Evolutionary conservation across 2,329 filamentous ascomycete species (phyloP).

Genomic region (Microdochium trichocladiopsis): DNA sequence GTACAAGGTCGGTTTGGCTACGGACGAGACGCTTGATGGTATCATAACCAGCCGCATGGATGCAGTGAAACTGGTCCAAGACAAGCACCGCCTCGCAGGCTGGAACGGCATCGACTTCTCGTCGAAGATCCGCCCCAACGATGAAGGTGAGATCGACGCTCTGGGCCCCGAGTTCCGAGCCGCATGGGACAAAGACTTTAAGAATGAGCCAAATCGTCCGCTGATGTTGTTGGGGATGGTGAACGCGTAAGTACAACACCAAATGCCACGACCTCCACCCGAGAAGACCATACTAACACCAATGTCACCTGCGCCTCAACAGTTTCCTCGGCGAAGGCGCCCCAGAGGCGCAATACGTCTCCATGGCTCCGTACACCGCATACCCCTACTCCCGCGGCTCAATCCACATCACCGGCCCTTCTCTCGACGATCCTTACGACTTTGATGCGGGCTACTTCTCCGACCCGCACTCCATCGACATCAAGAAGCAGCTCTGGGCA

Average conservation of each 20-base stretch:
- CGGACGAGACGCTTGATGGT: conserved; percentile 34
- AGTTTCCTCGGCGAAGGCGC: conserved; percentile 25
- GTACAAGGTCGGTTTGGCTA: conserved; percentile 37
- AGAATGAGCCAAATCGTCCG: conserved; percentile 13
- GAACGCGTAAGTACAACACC: conserved; percentile 7
- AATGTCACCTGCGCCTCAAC: no score
- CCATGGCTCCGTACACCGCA: conserved; percentile 41
- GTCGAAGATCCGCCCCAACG: conserved; percentile 44
- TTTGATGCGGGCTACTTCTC: conserved; percentile 52
- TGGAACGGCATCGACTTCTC: conserved; percentile 48
- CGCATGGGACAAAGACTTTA: conserved; percentile 45
- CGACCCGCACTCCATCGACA: conserved; percentile 42
- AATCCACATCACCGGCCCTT: conserved; percentile 47
- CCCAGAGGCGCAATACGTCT: conserved; percentile 37
- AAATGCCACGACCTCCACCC: no score
- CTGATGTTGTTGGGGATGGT: conserved; percentile 14
- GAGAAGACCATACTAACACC: no score
- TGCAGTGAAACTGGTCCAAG: conserved; percentile 10
- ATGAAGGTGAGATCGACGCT: conserved; percentile 37
- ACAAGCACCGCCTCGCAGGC: conserved; percentile 30
- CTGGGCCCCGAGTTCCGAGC: conserved; percentile 41
- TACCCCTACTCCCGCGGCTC: conserved; percentile 55
- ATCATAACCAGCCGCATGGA: conserved; percentile 13
- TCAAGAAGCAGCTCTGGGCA: conserved; percentile 51
- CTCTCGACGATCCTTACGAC: conserved; percentile 35